Percentiles rank a stretch among this genome's conserved stretches.
phyloP scores from a whole-genome alignment of 1,284 basidiomycete genomes.

The Pyrrhoderma lamaoense region DNA sequence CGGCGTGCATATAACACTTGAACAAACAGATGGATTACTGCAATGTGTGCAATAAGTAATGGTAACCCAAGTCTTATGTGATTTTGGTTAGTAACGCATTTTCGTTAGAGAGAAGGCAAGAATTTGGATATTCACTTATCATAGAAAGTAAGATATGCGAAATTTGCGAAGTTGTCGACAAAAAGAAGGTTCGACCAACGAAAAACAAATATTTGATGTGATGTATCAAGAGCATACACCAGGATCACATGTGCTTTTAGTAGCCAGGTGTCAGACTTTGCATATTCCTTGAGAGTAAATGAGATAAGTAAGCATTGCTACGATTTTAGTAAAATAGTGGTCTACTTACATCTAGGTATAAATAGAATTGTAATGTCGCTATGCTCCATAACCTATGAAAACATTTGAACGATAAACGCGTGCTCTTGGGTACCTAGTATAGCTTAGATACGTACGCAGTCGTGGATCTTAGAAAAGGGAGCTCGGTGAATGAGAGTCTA shows the following conservation, averaged over 20 bases:
- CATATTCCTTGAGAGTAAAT: background rate
- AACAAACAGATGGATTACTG: background rate
- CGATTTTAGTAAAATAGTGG: background rate
- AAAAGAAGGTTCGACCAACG: constrained; percentile 6
- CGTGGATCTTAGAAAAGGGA: too few relatives aligned
- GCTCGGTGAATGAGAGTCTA: too few relatives aligned
- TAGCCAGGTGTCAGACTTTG: background rate
- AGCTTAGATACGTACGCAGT: too few relatives aligned
- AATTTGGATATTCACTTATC: background rate
- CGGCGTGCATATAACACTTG: constrained; percentile 6
- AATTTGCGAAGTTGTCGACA: constrained; percentile 5
- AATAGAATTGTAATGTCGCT: constrained; percentile 6
- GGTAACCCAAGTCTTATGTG: background rate
- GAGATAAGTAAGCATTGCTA: background rate
- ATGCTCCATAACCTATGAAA: constrained; percentile 2
- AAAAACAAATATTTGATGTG: constrained; percentile 8
- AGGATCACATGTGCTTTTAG: constrained; percentile 7
- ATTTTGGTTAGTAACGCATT: background rate
- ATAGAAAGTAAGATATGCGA: background rate
- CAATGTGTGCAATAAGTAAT: background rate
- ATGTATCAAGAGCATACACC: constrained; percentile 8
- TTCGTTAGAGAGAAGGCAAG: background rate
- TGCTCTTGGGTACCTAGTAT: too few relatives aligned
- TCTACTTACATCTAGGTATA: constrained; percentile 9
- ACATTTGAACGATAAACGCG: too few relatives aligned